phyloP scores from a whole-genome alignment of 345 rosid genomes.

The Murraya paniculata region DNA sequence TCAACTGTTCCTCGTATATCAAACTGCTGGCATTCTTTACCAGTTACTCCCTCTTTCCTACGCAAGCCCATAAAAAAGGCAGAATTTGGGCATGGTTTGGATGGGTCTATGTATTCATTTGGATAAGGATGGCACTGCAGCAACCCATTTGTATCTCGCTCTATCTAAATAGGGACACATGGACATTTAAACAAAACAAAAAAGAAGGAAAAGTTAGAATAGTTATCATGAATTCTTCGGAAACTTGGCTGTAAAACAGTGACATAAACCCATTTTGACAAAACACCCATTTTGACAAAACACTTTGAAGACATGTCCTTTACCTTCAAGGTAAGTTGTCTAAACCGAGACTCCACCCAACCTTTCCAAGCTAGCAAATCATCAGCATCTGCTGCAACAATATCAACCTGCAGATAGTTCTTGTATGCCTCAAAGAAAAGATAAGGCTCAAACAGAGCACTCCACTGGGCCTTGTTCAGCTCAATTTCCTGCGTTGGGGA shows the following conservation, averaged over 20 bases:
- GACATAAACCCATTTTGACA: neutral
- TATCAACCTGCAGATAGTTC: conserved; percentile 70
- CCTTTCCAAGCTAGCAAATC: conserved; percentile 73
- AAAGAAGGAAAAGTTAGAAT: neutral
- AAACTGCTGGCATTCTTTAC: conserved; percentile 74
- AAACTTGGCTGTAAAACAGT: conserved; percentile 8
- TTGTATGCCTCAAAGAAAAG: conserved; percentile 69
- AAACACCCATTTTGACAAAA: neutral
- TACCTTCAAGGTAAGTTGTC: conserved; percentile 72
- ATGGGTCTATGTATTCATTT: conserved; percentile 47
- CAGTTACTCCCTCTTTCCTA: conserved; percentile 55
- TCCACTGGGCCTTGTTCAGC: conserved; percentile 59
- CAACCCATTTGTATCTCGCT: conserved; percentile 69
- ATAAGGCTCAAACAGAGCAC: conserved; percentile 60
- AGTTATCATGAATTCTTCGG: neutral
- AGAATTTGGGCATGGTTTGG: conserved; percentile 58
- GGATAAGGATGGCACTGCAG: conserved; percentile 81
- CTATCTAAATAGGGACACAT: conserved; percentile 48
- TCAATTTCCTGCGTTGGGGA: conserved; percentile 50
- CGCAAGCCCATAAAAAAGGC: conserved; percentile 79
- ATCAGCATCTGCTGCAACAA: conserved; percentile 53
- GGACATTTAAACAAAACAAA: neutral
- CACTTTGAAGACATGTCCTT: neutral
- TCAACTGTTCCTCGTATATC: conserved; percentile 70
- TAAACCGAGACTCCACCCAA: conserved; percentile 80